A percentile compares a stretch with the other conserved stretches of the same genome.
Conservation (phyloP, 2,329 filamentous ascomycete species). For the Exophiala mesophila region DNA sequence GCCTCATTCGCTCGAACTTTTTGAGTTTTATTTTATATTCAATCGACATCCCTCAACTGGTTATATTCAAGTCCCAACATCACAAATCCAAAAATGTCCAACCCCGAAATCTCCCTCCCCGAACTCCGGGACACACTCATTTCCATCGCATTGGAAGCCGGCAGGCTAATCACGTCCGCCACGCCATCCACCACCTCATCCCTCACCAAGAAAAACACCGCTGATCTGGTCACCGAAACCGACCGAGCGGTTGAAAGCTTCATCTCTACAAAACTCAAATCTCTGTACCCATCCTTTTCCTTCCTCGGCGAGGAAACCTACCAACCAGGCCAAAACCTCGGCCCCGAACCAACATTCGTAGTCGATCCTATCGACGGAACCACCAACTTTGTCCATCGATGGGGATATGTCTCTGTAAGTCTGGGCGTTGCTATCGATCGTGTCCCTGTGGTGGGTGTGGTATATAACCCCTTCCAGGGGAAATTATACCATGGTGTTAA, state of each 20-base stretch:
- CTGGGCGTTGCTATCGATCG: conserved; percentile 51
- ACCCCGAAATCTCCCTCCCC: conserved; percentile 16
- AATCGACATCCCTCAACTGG: no score
- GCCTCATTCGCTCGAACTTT: no score
- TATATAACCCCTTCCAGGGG: conserved; percentile 57
- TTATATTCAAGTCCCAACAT: no score
- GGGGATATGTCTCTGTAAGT: conserved; percentile 56
- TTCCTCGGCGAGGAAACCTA: conserved; percentile 60
- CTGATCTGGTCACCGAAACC: conserved; percentile 60
- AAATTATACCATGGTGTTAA: conserved; percentile 53
- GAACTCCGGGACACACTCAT: conserved; percentile 39
- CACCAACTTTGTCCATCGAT: conserved; percentile 60
- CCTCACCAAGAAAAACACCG: conserved; percentile 47
- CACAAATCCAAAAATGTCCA: conserved; percentile 4
- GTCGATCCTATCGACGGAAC: conserved; percentile 63
- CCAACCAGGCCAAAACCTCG: conserved; percentile 49
- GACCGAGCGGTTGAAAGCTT: conserved; percentile 58
- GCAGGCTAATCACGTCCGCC: conserved; percentile 40
- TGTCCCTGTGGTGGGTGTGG: conserved; percentile 52
- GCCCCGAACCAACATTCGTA: conserved; percentile 54
- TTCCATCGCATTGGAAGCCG: conserved; percentile 37
- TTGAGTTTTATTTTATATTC: no score
- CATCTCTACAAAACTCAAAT: conserved; percentile 47
- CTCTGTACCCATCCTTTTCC: conserved; percentile 46
- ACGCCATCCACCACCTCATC: conserved; percentile 34